Evolutionary conservation across 768 basidiomycete species (phyloP), one percentile per base, ranked within the genome.

Genomic region (Russula dissimulans): DNA sequence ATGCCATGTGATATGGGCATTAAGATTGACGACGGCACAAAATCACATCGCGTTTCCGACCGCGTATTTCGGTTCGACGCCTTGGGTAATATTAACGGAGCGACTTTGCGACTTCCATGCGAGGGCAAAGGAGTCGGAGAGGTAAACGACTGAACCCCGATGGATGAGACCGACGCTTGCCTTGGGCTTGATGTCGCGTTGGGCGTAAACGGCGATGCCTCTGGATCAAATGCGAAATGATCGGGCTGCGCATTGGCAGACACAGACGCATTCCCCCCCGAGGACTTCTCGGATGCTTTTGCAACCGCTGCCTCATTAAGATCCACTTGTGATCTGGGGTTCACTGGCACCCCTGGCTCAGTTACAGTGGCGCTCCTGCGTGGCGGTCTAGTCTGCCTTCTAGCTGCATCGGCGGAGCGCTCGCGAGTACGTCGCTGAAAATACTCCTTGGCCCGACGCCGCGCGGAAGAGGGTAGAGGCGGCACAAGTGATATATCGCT

Each of bases 101-200:
- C 34, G 6, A 62, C 56, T 12, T 48, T 62, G 17, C 44, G 50
- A n/a, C 48, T 57, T 5, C 61, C 61, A 58, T 54, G 61, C n/a
- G 43, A 56, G 18, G 54, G 61, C 12, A 57, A 41, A 9, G 59
- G 59, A 5, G 59, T 61, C 10, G 52, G 63, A 10, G 63, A 62
- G 31, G 51, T 52, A 56, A 57, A 53, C 5, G 60, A 61, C 34
- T 50, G 54, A 18, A 57, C 45, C 17, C 45, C 55, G 29, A 52
- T 49, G 11, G 44, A 57, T 6, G 51, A 48, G 32, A 41, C 14
- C 11, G 63, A 64, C 8, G 47, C 44, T n/a, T 45, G 63, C 15
- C 46, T 47, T 4, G 61, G 64, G 45, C 64, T 65, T 3, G 64
- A 65, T 22, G 64, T 65, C 26, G 64, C 64, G 29, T 46, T 63